Evolutionary conservation across 768 basidiomycete species (phyloP).

Genomic region (Tricholomella constricta): DNA sequence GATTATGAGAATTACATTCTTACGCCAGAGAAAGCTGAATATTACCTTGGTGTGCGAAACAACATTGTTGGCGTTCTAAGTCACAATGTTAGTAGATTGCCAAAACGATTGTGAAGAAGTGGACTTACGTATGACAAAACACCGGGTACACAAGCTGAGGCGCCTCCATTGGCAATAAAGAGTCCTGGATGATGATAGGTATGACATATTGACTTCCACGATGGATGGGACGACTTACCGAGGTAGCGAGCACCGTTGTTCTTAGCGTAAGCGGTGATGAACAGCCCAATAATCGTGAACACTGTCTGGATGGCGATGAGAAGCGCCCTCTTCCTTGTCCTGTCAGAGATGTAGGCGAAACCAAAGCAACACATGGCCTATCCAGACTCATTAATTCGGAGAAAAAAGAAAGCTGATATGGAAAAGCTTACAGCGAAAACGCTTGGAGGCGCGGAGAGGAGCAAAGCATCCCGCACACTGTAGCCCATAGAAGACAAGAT

Average conservation of each 20-base stretch:
- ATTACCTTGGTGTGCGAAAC: conserved; percentile 34
- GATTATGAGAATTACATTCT: not conserved
- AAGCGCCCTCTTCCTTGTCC: conserved; percentile 32
- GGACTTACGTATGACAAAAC: conserved; percentile 40
- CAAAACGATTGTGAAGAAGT: not conserved
- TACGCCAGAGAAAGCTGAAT: not conserved
- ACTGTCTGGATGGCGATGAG: conserved; percentile 35
- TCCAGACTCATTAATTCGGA: not conserved
- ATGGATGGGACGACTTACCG: conserved; percentile 14
- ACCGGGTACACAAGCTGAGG: conserved; percentile 36
- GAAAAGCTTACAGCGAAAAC: conserved; percentile 28
- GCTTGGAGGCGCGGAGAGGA: conserved; percentile 39
- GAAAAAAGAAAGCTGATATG: not conserved
- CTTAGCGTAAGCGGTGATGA: conserved; percentile 31
- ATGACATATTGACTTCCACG: not conserved
- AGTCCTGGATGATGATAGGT: conserved; percentile 16
- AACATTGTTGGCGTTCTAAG: conserved; percentile 38
- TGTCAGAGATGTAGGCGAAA: conserved; percentile 42
- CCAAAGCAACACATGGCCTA: conserved; percentile 36
- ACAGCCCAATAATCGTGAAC: conserved; percentile 34
- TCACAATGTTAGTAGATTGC: conserved; percentile 1
- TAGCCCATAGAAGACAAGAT: conserved; percentile 39
- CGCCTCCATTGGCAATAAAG: conserved; percentile 38
- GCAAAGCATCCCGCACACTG: conserved; percentile 25
- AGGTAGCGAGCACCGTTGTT: conserved; percentile 33